Percentiles rank a stretch among this genome's conserved stretches.
These are phyloP conservation scores for Globisporangium apiculatum DNA, from an alignment of 352 stramenopile species.

Conservation along the genomic window DNA sequence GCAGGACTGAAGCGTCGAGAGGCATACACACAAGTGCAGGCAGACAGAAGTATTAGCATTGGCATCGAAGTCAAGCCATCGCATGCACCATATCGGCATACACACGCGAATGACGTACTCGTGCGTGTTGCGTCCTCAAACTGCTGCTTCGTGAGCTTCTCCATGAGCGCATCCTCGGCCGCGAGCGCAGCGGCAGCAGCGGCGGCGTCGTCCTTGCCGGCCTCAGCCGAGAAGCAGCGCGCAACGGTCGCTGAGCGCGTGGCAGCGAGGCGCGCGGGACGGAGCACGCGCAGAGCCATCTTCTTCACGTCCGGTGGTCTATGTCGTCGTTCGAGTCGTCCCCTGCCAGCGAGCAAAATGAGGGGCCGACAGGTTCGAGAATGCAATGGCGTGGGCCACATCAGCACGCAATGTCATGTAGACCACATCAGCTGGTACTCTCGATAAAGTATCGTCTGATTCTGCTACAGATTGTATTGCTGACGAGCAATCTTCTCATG, in stretches of 20 bases:
- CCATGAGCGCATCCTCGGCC: slow-evolving; percentile 43
- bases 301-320: slow-evolving; percentile 1
- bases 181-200: slow-evolving; percentile 18
- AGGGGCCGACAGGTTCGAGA: not conserved
- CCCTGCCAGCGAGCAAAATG: not conserved
- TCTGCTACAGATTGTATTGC: too few species aligned
- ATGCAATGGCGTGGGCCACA: too few species aligned
- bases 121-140: slow-evolving; percentile 43
- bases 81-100: too few species aligned
- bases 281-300: slow-evolving; percentile 40
- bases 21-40: too few species aligned
- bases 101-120: slow-evolving; percentile 24
- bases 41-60: too few species aligned
- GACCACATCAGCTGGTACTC: too few species aligned
- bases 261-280: slow-evolving; percentile 14
- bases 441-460: too few species aligned
- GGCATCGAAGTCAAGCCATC: too few species aligned
- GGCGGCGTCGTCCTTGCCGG: slow-evolving; percentile 24
- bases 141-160: slow-evolving; percentile 30
- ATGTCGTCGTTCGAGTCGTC: not conserved
- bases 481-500: too few species aligned
- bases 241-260: slow-evolving; percentile 14
- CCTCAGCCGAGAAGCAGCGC: slow-evolving; percentile 40
- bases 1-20: slow-evolving; percentile 31
- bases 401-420: too few species aligned